Conservation (phyloP, 1,284 basidiomycete genomes). For the Kwoniella shivajii region DNA sequence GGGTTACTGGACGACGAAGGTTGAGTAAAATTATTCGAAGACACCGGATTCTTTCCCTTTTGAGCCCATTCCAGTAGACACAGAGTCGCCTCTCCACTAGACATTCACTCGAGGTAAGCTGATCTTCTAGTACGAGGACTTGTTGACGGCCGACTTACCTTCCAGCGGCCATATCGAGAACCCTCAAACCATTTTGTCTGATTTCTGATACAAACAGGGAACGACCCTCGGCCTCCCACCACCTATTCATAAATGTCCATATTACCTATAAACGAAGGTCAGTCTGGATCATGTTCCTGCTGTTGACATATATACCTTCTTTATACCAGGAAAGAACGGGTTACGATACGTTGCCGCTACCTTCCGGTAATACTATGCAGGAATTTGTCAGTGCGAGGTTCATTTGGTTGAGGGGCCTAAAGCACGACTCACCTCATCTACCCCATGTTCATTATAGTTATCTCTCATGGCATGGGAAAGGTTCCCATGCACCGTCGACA, state of each 20-base stretch:
- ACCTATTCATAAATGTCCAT: constrained; percentile 49
- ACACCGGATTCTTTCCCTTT: constrained; percentile 9
- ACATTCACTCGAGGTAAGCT: constrained; percentile 1
- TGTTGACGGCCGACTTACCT: constrained; percentile 39
- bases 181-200: constrained; percentile 28
- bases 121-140: neutral
- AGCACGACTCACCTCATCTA: constrained; percentile 59
- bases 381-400: neutral
- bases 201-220: constrained; percentile 20
- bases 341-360: constrained; percentile 69
- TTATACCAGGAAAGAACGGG: constrained; percentile 69
- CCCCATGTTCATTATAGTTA: constrained; percentile 68
- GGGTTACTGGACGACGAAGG: neutral
- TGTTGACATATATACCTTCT: constrained; percentile 59
- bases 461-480: constrained; percentile 67
- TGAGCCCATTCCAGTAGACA: constrained; percentile 51
- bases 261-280: constrained; percentile 25
- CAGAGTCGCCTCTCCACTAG: constrained; percentile 53
- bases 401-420: neutral
- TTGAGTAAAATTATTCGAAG: neutral
- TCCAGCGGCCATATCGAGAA: constrained; percentile 62
- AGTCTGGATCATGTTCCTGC: too few relatives aligned
- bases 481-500: constrained; percentile 52
- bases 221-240: constrained; percentile 55
- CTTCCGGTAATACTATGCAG: constrained; percentile 57